Conservation (phyloP, 257 asterid species). For the Solanum rostratum region DNA sequence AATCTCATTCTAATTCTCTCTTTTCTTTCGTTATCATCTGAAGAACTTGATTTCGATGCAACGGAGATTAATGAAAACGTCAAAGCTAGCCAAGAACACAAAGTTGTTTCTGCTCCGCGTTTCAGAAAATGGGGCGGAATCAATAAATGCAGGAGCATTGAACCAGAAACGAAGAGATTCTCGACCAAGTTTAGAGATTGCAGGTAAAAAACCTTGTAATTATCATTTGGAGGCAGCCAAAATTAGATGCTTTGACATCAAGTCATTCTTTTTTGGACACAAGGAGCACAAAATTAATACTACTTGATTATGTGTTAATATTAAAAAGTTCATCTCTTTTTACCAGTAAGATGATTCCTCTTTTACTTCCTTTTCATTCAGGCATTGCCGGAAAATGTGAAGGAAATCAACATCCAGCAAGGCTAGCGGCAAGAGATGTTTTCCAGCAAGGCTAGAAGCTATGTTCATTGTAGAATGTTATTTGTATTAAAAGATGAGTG, state of each 20-base stretch:
- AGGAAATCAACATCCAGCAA: neutral
- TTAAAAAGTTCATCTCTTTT: neutral
- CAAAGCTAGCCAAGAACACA: neutral
- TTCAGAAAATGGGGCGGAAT: neutral
- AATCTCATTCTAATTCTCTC: slow-evolving; percentile 33
- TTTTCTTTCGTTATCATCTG: slow-evolving; percentile 26
- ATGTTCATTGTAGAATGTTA: neutral
- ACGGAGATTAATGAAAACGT: neutral
- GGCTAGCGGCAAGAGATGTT: neutral
- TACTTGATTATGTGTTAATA: neutral
- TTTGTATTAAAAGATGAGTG: neutral
- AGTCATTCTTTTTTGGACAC: neutral
- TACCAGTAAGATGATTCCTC: neutral
- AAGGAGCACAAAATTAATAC: neutral
- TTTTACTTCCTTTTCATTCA: neutral
- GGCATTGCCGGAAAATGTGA: slow-evolving; percentile 14
- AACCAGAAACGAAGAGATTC: neutral
- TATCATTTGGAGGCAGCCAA: neutral
- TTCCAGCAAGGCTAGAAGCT: neutral
- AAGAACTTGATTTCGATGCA: neutral
- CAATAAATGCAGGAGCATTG: neutral
- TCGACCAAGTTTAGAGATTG: slow-evolving; percentile 11
- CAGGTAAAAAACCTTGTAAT: slow-evolving; percentile 6
- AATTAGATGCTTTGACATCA: too few relatives aligned
- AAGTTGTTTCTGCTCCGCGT: neutral